phyloP scores from a whole-genome alignment of 169 alveolate species.

The Eimeria praecox region DNA sequence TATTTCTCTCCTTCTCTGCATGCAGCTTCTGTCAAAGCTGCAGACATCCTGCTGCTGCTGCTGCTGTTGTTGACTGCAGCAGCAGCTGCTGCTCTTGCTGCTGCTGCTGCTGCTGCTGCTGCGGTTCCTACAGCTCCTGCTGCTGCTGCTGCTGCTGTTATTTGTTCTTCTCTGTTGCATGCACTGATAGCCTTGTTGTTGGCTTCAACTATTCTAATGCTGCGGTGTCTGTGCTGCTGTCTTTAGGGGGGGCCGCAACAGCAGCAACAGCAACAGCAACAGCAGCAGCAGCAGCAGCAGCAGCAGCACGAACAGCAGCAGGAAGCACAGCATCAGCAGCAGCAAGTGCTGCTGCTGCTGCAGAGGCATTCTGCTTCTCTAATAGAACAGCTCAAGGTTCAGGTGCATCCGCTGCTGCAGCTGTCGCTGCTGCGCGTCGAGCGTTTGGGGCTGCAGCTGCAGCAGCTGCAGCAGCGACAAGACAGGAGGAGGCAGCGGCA shows the following conservation, averaged over 20 bases:
- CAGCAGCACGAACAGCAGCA: neutral
- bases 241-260: neutral
- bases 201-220: neutral
- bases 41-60: neutral
- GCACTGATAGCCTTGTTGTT: neutral
- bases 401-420: slow-evolving; percentile 47
- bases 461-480: slow-evolving; percentile 73
- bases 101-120: slow-evolving; percentile 11
- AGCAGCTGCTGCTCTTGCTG: neutral
- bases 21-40: neutral
- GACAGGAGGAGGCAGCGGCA: slow-evolving; percentile 36
- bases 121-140: neutral
- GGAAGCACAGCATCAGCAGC: neutral
- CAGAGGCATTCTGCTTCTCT: slow-evolving; percentile 22
- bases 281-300: neutral
- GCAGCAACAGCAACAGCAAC: neutral
- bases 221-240: slow-evolving; percentile 5
- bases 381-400: slow-evolving; percentile 17
- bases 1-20: neutral
- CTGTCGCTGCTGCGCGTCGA: slow-evolving; percentile 31
- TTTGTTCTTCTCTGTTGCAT: neutral
- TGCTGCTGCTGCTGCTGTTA: slow-evolving; percentile 22
- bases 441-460: slow-evolving; percentile 59
- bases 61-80: neutral
- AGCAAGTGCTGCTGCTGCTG: slow-evolving; percentile 37